Conservation (phyloP, 2,329 filamentous ascomycete genomes). For the Venturia nashicola region DNA sequence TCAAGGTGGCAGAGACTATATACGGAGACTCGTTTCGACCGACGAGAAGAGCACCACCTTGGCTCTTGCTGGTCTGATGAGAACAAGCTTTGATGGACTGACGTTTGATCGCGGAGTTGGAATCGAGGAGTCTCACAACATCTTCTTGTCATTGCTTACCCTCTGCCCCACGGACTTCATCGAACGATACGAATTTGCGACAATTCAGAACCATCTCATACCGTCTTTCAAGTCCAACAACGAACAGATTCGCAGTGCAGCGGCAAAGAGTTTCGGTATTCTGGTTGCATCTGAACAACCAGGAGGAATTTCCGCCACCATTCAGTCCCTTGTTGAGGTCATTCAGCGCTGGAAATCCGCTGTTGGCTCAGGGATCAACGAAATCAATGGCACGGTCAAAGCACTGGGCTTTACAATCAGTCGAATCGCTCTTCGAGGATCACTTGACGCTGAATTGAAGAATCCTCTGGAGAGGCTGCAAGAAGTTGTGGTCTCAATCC, state of each 20-base stretch:
- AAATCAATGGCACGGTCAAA: conserved; percentile 44
- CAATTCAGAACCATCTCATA: background rate
- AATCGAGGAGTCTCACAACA: conserved; percentile 32
- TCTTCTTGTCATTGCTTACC: conserved; percentile 37
- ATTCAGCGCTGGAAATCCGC: conserved; percentile 43
- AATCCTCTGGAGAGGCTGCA: background rate
- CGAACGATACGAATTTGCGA: background rate
- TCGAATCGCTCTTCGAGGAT: background rate
- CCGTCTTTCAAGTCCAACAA: conserved; percentile 47
- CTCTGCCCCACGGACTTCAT: conserved; percentile 2
- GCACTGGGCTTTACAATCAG: conserved; percentile 3
- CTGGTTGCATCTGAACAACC: conserved; percentile 41
- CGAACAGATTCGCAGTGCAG: conserved; percentile 50
- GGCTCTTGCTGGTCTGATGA: conserved; percentile 29
- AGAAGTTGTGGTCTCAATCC: conserved; percentile 21
- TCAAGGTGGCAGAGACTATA: conserved; percentile 42
- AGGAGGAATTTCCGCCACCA: background rate
- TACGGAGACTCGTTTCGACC: conserved; percentile 18
- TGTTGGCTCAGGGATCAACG: conserved; percentile 46
- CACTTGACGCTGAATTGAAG: background rate
- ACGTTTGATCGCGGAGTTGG: conserved; percentile 26
- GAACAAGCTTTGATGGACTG: conserved; percentile 33
- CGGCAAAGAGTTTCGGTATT: conserved; percentile 63
- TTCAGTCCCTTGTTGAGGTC: conserved; percentile 23
- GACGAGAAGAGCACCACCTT: conserved; percentile 21